phyloP scores from a whole-genome alignment of 345 rosid species.

The Syzygium aqueum region DNA sequence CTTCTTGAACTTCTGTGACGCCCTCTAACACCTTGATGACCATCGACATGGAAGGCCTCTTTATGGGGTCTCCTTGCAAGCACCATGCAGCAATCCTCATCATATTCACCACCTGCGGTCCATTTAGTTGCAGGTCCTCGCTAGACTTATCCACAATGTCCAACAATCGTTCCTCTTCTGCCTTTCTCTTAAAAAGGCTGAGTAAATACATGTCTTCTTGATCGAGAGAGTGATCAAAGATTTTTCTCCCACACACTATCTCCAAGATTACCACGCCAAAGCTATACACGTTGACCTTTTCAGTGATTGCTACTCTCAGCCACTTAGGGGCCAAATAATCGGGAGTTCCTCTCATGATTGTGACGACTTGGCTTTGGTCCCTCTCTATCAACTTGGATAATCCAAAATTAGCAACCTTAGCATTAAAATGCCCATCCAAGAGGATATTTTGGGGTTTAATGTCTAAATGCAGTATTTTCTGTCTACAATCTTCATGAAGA shows the following conservation, averaged over 20 bases:
- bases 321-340: constrained; percentile 10
- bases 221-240: constrained; percentile 4
- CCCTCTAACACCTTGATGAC: constrained; percentile 9
- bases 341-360: constrained; percentile 5
- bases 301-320: not conserved
- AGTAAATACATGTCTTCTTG: constrained; percentile 18
- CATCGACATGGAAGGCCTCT: constrained; percentile 1
- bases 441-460: constrained; percentile 9
- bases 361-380: not conserved
- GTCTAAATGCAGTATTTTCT: constrained; percentile 7
- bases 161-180: not conserved
- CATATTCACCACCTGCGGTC: constrained; percentile 4
- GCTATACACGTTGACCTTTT: constrained; percentile 15
- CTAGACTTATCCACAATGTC: constrained; percentile 11
- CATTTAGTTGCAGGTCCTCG: constrained; percentile 12
- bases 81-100: constrained; percentile 27
- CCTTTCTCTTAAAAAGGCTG: constrained; percentile 6
- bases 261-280: constrained; percentile 19
- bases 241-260: constrained; percentile 14
- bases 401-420: constrained; percentile 6
- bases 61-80: constrained; percentile 13
- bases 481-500: constrained; percentile 21
- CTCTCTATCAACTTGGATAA: constrained; percentile 4
- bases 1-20: not conserved
- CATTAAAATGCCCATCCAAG: constrained; percentile 2